phyloP scores from a whole-genome alignment of 768 basidiomycete species.

The Collybia nuda region DNA sequence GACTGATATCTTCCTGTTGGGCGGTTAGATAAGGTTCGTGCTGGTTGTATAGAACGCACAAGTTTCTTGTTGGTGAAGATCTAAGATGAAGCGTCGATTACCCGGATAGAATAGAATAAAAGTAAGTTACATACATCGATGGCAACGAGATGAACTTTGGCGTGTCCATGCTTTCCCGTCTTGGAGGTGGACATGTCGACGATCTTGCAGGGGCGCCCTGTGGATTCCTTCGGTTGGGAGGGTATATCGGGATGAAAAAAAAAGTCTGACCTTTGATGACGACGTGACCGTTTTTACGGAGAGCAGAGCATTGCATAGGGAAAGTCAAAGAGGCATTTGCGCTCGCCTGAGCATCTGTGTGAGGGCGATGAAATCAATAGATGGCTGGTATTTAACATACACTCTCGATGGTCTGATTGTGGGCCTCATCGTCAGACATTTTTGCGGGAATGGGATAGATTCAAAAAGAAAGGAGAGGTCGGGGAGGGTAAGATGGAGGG shows the following conservation, averaged over 20 bases:
- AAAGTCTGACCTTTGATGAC: conserved; percentile 79
- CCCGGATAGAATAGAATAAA: conserved; percentile 3
- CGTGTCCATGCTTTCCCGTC: conserved; percentile 99
- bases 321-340: conserved; percentile 78
- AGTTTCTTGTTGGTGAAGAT: conserved; percentile 99
- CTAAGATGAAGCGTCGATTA: conserved; percentile 37
- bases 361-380: conserved; percentile 15
- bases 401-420: conserved; percentile 87
- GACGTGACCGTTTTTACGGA: conserved; percentile 91
- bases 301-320: conserved; percentile 96
- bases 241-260: neutral
- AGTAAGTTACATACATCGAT: conserved; percentile 66
- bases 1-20: conserved; percentile 85
- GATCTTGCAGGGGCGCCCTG: conserved; percentile 95
- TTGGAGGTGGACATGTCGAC: conserved; percentile 99
- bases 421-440: conserved; percentile 90
- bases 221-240: conserved; percentile 4
- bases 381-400: conserved; percentile 33
- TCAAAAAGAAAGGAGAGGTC: conserved; percentile 7
- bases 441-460: conserved; percentile 18
- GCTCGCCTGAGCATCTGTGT: conserved; percentile 44
- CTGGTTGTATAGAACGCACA: neutral
- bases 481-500: conserved; percentile 22
- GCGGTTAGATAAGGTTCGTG: neutral
- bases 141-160: conserved; percentile 97